A percentile compares a stretch with the other conserved stretches of the same genome.
Evolutionary conservation across 352 stramenopile genomes (phyloP).

Genomic region (Pythium aphanidermatum): DNA sequence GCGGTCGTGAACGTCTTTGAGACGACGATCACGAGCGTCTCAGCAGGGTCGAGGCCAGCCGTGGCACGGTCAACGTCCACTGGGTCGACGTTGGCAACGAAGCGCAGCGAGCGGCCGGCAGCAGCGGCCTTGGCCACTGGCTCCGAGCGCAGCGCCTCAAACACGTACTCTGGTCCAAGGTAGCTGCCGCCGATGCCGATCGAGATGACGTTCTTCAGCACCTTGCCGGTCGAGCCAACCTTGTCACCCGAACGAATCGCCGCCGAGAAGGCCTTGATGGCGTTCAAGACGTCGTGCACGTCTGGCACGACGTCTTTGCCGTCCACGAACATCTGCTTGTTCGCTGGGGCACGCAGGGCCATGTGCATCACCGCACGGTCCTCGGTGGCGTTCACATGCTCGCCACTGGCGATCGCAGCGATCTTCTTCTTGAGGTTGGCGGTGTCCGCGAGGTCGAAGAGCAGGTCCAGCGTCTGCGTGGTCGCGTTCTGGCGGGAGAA

Average conservation of each 20-base stretch:
- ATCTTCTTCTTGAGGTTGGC: conserved; percentile 85
- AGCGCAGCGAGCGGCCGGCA: conserved; percentile 87
- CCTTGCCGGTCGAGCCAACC: conserved; percentile 92
- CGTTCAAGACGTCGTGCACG: conserved; percentile 93
- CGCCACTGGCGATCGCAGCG: conserved; percentile 88
- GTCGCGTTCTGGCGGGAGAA: conserved; percentile 93
- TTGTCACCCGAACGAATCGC: conserved; percentile 85
- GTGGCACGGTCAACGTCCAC: conserved; percentile 93
- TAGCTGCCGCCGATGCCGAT: conserved; percentile 97
- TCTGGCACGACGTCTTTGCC: conserved; percentile 94
- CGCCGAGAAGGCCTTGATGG: conserved; percentile 92
- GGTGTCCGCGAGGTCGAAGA: conserved; percentile 89
- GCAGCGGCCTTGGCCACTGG: conserved; percentile 74
- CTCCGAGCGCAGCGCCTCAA: conserved; percentile 90
- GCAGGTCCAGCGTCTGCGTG: conserved; percentile 80
- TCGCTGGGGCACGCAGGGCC: conserved; percentile 86
- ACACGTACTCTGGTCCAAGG: conserved; percentile 97
- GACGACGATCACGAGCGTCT: conserved; percentile 96
- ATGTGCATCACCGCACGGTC: conserved; percentile 95
- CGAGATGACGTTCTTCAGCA: conserved; percentile 93
- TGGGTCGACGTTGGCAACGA: conserved; percentile 98
- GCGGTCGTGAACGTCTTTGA: conserved; percentile 99
- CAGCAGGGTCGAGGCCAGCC: conserved; percentile 90
- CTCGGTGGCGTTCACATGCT: conserved; percentile 96
- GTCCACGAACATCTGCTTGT: conserved; percentile 88